Percentiles rank a stretch among this genome's conserved stretches.
Conservation (phyloP, 345 rosid genomes). For the Reutealis trisperma region DNA sequence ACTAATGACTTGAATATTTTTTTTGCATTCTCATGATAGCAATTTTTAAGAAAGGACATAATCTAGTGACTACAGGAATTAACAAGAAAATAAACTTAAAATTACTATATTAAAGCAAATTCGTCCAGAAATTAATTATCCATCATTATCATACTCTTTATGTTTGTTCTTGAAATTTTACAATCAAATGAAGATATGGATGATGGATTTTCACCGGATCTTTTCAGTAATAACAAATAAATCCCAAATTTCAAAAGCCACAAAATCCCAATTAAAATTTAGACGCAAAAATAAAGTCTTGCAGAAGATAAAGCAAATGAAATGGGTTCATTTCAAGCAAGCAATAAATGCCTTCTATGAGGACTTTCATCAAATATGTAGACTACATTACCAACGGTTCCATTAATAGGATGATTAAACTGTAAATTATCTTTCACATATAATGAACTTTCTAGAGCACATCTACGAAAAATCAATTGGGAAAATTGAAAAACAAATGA, state of each 20-base stretch:
- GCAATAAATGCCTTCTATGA: neutral
- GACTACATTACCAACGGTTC: neutral
- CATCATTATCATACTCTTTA: neutral
- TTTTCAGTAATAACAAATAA: neutral
- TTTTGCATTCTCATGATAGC: neutral
- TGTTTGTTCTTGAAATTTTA: neutral
- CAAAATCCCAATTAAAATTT: neutral
- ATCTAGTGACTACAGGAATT: neutral
- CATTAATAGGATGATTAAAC: neutral
- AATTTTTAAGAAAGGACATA: neutral
- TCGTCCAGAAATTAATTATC: neutral
- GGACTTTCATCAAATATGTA: conserved; percentile 27
- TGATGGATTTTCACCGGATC: neutral
- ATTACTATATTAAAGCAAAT: neutral
- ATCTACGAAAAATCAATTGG: neutral
- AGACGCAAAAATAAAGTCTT: neutral
- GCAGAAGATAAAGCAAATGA: neutral
- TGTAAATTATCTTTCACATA: neutral
- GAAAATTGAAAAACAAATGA: neutral
- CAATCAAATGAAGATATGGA: neutral
- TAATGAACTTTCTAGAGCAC: neutral
- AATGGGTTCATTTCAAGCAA: neutral
- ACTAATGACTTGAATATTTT: too few relatives aligned
- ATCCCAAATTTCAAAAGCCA: neutral
- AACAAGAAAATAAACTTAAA: neutral